Evolutionary conservation across 129 eudicot species (phyloP).

Genomic region (Pulicaria dysenterica): DNA sequence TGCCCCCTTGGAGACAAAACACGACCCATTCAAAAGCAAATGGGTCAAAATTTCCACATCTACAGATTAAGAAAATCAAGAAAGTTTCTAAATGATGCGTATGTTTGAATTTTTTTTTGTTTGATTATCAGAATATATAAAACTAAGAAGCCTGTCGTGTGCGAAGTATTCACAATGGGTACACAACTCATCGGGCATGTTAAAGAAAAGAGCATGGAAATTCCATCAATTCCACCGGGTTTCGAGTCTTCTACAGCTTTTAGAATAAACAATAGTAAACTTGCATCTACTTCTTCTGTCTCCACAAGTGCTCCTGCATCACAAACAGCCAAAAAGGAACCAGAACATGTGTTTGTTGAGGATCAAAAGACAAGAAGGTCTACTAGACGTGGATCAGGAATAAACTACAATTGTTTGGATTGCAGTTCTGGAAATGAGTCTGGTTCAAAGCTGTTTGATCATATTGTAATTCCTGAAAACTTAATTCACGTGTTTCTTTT

Average conservation of each 20-base stretch:
- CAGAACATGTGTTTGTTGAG: constrained; percentile 30
- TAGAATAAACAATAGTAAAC: constrained; percentile 36
- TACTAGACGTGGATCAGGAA: constrained; percentile 58
- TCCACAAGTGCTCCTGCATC: constrained; percentile 44
- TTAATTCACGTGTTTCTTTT: constrained; percentile 4
- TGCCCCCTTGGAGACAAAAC: constrained; percentile 5
- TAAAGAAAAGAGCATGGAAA: constrained; percentile 66
- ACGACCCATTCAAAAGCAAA: background rate
- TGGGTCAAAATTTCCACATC: background rate
- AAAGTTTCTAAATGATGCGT: background rate
- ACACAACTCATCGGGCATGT: constrained; percentile 59
- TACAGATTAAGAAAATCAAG: background rate
- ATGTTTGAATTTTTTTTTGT: constrained; percentile 15
- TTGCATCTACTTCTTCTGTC: constrained; percentile 42
- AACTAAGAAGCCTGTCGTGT: background rate
- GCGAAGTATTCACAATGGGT: constrained; percentile 47
- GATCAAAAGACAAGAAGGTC: constrained; percentile 50
- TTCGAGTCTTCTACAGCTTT: constrained; percentile 77
- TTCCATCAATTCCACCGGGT: constrained; percentile 89
- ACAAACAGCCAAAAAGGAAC: constrained; percentile 40
- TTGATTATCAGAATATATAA: constrained; percentile 25
- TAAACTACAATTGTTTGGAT: constrained; percentile 48
- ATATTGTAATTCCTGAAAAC: constrained; percentile 24
- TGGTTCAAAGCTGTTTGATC: constrained; percentile 56
- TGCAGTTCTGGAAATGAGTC: constrained; percentile 67